These are phyloP conservation scores for Gossypium ekmanianum DNA, from an alignment of 345 rosid genomes.

Conservation along the genomic window DNA sequence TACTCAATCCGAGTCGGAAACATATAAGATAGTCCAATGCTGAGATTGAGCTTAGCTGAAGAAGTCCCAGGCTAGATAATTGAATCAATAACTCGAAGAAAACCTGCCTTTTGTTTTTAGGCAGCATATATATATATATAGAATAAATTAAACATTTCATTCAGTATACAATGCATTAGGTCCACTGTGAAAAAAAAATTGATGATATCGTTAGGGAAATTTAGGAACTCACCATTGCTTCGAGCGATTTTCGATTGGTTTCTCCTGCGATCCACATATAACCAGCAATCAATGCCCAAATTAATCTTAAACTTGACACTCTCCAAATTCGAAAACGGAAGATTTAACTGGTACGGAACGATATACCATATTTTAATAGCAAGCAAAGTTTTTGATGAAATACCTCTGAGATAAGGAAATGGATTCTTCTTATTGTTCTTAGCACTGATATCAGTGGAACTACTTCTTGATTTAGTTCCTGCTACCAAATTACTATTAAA, in stretches of 20 bases:
- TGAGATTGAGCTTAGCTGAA: background rate
- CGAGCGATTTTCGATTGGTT: conserved; percentile 66
- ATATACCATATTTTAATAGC: background rate
- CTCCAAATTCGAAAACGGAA: too few species aligned
- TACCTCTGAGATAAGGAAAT: conserved; percentile 71
- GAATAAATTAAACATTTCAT: background rate
- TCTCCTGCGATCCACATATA: conserved; percentile 47
- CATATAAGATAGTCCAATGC: background rate
- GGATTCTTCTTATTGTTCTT: conserved; percentile 49
- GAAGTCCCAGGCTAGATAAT: background rate
- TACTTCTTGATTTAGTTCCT: conserved; percentile 48
- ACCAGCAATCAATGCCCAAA: background rate
- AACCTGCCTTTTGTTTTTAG: too few species aligned
- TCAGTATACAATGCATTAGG: background rate
- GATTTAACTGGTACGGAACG: too few species aligned
- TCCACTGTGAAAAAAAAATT: background rate
- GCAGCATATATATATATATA: too few species aligned
- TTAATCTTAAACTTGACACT: background rate
- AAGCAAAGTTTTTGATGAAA: background rate
- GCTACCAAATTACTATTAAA: conserved; percentile 3
- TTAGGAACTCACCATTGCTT: conserved; percentile 63
- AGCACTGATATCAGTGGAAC: conserved; percentile 21
- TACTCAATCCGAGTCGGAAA: too few species aligned
- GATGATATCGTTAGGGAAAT: background rate
- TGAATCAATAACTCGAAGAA: too few species aligned